These are phyloP conservation scores for Piper longum DNA, from an alignment of 164 flowering plant species.

Conservation along the genomic window DNA sequence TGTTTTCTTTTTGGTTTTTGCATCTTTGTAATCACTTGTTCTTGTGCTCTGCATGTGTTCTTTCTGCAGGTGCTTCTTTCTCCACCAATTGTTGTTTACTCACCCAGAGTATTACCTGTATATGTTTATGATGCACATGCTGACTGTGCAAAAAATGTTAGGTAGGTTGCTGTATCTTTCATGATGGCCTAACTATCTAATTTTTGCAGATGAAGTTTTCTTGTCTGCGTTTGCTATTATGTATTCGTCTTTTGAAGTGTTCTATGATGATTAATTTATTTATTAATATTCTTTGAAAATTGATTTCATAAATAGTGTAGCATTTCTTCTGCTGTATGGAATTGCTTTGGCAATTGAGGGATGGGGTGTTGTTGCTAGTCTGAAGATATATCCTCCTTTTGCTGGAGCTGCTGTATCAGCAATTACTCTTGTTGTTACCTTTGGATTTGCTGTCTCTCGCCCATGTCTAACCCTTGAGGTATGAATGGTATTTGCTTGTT, in stretches of 20 bases:
- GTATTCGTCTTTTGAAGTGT: constrained; percentile 6
- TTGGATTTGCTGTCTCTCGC: constrained; percentile 99
- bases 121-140: constrained; percentile 99
- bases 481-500: constrained; percentile 3
- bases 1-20: not conserved
- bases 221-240: constrained; percentile 4
- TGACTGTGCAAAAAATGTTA: constrained; percentile 96
- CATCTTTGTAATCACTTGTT: not conserved
- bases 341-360: constrained; percentile 96
- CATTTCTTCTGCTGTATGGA: constrained; percentile 90
- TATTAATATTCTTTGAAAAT: not conserved
- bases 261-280: not conserved
- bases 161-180: constrained; percentile 33
- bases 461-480: constrained; percentile 96
- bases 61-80: constrained; percentile 83
- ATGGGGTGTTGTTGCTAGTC: constrained; percentile 99
- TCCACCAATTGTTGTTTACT: constrained; percentile 95
- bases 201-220: not conserved
- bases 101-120: constrained; percentile 92
- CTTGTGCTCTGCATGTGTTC: not conserved
- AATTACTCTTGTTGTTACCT: constrained; percentile 87
- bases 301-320: constrained; percentile 41
- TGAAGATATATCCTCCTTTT: constrained; percentile 88
- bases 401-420: constrained; percentile 99
- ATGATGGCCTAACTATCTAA: constrained; percentile 1